Conservation (phyloP, 2,329 filamentous ascomycete species). For the Colletotrichum phormii region DNA sequence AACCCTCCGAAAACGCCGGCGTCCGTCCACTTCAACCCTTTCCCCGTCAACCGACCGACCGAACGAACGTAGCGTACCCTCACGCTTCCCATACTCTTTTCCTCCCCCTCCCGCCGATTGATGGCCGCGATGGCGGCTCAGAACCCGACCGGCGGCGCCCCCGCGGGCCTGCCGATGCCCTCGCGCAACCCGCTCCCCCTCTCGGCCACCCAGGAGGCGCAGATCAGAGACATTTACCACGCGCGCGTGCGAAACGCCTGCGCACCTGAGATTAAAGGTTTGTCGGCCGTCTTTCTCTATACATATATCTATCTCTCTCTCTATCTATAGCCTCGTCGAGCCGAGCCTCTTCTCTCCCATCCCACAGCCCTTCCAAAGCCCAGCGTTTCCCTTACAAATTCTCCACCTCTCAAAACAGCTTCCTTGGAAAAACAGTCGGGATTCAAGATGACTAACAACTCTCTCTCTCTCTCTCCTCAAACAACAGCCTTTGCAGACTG, state of each 20-base stretch:
- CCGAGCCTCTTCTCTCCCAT: not conserved
- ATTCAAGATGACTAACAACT: not conserved
- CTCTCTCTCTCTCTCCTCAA: not conserved
- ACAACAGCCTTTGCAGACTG: conserved; percentile 89
- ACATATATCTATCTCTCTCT: not conserved
- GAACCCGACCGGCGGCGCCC: conserved; percentile 43
- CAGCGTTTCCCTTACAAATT: not conserved
- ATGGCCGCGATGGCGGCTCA: conserved; percentile 56
- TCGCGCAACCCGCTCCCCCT: conserved; percentile 85
- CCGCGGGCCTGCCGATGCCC: conserved; percentile 56
- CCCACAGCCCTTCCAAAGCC: too few relatives aligned
- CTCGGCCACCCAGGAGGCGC: conserved; percentile 82
- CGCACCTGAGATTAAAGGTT: conserved; percentile 82
- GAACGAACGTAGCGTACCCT: too few relatives aligned
- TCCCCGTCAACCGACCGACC: not conserved
- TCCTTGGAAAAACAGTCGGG: not conserved
- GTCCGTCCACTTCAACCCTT: not conserved
- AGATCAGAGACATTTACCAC: conserved; percentile 85
- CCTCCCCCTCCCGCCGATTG: conserved; percentile 7
- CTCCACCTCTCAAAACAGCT: not conserved
- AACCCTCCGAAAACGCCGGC: not conserved
- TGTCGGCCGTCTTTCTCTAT: conserved; percentile 27
- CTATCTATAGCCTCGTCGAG: not conserved
- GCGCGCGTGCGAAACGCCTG: conserved; percentile 82
- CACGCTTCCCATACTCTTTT: too few relatives aligned